phyloP scores from a whole-genome alignment of 495 filamentous ascomycete genomes.

The Penicillium silybi region DNA sequence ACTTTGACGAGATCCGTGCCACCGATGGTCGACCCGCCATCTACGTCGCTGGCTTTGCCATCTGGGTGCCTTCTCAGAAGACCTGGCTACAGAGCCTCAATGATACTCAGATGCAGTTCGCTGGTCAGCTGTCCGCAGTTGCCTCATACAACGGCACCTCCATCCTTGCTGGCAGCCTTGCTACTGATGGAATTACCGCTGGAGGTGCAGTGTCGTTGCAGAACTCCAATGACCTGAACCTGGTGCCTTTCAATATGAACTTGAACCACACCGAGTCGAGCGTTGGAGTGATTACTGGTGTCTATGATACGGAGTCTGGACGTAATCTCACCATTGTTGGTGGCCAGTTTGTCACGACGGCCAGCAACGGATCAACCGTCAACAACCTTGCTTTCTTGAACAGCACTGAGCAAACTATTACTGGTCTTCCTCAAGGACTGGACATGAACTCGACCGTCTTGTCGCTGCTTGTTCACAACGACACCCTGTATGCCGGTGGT shows the following conservation, averaged over 20 bases:
- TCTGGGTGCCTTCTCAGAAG: constrained; percentile 87
- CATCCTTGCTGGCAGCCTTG: constrained; percentile 74
- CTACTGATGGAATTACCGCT: constrained; percentile 63
- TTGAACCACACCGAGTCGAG: constrained; percentile 51
- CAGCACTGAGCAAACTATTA: constrained; percentile 57
- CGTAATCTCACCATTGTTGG: constrained; percentile 84
- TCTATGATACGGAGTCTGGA: constrained; percentile 64
- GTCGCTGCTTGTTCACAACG: constrained; percentile 61
- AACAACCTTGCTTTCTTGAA: constrained; percentile 77
- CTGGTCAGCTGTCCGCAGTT: constrained; percentile 66
- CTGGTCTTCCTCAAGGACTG: constrained; percentile 64
- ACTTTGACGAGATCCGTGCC: constrained; percentile 67
- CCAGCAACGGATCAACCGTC: constrained; percentile 64
- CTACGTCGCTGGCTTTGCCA: constrained; percentile 68
- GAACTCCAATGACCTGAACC: constrained; percentile 44
- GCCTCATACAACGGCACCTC: constrained; percentile 58
- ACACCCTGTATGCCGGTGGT: constrained; percentile 79
- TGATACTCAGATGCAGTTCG: constrained; percentile 57
- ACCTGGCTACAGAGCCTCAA: constrained; percentile 88
- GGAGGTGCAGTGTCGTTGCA: constrained; percentile 65
- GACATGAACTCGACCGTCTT: constrained; percentile 70
- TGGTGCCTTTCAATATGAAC: constrained; percentile 59
- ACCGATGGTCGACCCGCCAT: constrained; percentile 60
- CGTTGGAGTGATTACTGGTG: constrained; percentile 67
- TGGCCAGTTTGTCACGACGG: constrained; percentile 76